These are phyloP conservation scores for Candida koratica DNA, from an alignment of 805 yeast species.

Conservation along the genomic window DNA sequence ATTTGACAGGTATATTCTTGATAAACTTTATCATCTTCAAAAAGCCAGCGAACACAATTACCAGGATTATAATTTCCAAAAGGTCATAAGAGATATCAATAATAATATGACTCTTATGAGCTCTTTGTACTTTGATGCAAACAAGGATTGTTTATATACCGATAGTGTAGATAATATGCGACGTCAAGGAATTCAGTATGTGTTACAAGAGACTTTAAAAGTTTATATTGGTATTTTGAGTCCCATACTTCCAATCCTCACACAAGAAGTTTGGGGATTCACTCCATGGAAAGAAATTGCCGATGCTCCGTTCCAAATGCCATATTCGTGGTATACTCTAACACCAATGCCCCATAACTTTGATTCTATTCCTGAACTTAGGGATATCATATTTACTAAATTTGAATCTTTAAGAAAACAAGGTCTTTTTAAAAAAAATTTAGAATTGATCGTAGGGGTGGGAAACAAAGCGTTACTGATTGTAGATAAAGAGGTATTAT, in stretches of 20 bases:
- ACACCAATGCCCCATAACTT: conserved; percentile 46
- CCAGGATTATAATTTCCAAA: conserved; percentile 59
- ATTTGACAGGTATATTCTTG: conserved; percentile 62
- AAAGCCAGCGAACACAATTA: conserved; percentile 42
- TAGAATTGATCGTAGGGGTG: conserved; percentile 50
- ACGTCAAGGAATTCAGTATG: conserved; percentile 64
- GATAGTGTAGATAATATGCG: conserved; percentile 45
- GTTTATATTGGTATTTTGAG: conserved; percentile 65
- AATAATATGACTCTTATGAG: conserved; percentile 76
- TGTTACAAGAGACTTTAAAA: conserved; percentile 53
- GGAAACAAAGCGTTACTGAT: background rate
- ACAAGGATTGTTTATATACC: conserved; percentile 82
- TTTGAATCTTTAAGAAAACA: conserved; percentile 55
- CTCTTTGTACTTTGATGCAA: conserved; percentile 78
- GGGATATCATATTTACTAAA: conserved; percentile 46
- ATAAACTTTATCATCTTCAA: conserved; percentile 49
- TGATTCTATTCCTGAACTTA: conserved; percentile 41
- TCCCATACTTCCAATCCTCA: conserved; percentile 78
- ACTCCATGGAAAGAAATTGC: conserved; percentile 32
- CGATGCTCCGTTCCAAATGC: conserved; percentile 46
- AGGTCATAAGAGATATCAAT: conserved; percentile 63
- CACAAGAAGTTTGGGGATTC: conserved; percentile 85
- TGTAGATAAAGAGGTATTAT: conserved; percentile 19
- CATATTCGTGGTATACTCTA: conserved; percentile 35
- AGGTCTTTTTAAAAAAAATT: conserved; percentile 52